Percentiles rank a stretch among this genome's conserved stretches.
phyloP scores from a whole-genome alignment of 2,329 filamentous ascomycete species.

The Ploettnerulaceae sp. region DNA sequence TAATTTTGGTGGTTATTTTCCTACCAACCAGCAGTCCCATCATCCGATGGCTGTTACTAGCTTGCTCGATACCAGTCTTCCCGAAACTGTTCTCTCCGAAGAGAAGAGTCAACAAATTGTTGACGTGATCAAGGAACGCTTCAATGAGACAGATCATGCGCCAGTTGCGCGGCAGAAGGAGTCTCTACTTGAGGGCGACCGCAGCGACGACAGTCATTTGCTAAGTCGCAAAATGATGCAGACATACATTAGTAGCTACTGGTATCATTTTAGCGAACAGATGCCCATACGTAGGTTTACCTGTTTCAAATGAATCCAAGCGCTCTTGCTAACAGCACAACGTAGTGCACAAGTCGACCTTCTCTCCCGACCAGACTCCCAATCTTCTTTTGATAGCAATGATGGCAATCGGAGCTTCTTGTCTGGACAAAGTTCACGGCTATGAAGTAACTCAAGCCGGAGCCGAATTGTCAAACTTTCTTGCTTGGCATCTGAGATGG shows the following conservation, averaged over 20 bases:
- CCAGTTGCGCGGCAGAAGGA: constrained; percentile 72
- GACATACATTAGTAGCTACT: constrained; percentile 87
- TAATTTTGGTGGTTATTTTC: constrained; percentile 52
- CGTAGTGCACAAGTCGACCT: constrained; percentile 83
- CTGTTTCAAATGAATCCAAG: background rate
- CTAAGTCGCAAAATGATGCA: constrained; percentile 94
- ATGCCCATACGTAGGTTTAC: constrained; percentile 62
- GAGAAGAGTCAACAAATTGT: constrained; percentile 81
- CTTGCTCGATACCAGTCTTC: constrained; percentile 72
- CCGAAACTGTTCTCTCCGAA: constrained; percentile 77
- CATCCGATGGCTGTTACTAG: constrained; percentile 90
- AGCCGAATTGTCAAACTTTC: constrained; percentile 80
- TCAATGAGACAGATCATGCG: constrained; percentile 74
- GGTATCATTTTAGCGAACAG: constrained; percentile 91
- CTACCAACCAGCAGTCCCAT: constrained; percentile 48
- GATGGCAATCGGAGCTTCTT: constrained; percentile 88
- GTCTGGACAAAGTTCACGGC: constrained; percentile 77
- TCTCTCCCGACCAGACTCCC: constrained; percentile 80
- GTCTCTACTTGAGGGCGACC: constrained; percentile 72
- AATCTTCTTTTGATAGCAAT: constrained; percentile 81
- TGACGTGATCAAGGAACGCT: constrained; percentile 74
- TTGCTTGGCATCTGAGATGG: constrained; percentile 92
- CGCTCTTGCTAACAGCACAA: constrained; percentile 16
- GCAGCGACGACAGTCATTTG: constrained; percentile 58
- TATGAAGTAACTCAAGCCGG: constrained; percentile 68